Evolutionary conservation across 164 flowering plant species (phyloP).

Genomic region (Cinnamomum chago): DNA sequence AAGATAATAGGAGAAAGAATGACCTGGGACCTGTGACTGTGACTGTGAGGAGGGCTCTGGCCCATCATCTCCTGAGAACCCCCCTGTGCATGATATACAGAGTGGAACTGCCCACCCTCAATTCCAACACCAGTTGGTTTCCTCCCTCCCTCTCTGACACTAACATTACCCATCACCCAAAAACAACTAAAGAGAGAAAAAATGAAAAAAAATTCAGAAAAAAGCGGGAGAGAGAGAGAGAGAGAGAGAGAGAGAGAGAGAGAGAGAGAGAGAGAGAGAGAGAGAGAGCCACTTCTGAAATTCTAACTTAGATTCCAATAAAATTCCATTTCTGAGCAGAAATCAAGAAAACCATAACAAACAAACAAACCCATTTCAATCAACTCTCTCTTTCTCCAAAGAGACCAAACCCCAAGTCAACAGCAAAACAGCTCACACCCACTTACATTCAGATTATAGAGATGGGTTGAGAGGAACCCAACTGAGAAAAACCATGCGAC

Average conservation of each 20-base stretch:
- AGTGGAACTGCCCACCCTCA: conserved; percentile 19
- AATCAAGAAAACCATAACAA: neutral
- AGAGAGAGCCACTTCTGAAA: neutral
- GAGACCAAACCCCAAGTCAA: neutral
- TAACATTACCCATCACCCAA: conserved; percentile 74
- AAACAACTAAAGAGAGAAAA: conserved; percentile 2
- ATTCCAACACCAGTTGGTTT: conserved; percentile 31
- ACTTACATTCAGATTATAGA: neutral
- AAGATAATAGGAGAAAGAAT: neutral
- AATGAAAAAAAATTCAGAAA: neutral
- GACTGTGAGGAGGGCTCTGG: conserved; percentile 75
- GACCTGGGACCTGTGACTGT: conserved; percentile 84
- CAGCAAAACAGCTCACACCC: neutral
- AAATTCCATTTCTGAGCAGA: conserved; percentile 4
- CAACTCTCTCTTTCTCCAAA: neutral
- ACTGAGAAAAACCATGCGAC: neutral
- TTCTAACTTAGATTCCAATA: neutral
- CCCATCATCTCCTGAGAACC: conserved; percentile 48
- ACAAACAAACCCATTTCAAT: neutral
- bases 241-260: conserved; percentile 1
- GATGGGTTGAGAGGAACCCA: neutral
- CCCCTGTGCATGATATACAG: conserved; percentile 22
- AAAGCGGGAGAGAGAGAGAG: neutral
- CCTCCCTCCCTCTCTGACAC: conserved; percentile 58
- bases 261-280: neutral